A percentile compares a stretch with the other conserved stretches of the same genome.
Evolutionary conservation across 139 green algal species (phyloP).

Genomic region (Auxenochlorella protothecoides): DNA sequence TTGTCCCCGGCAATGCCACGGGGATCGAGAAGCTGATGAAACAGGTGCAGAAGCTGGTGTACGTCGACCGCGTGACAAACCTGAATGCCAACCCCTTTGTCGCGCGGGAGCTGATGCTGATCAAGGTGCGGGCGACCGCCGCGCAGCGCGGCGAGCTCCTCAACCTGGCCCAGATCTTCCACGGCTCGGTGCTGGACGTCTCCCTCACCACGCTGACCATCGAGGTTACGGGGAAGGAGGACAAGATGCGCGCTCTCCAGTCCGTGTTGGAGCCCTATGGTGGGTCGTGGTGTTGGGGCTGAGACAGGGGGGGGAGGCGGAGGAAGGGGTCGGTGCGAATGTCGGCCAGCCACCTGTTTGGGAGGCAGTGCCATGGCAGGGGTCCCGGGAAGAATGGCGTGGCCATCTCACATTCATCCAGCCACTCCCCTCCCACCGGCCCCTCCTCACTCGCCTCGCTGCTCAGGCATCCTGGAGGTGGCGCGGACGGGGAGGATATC

Average conservation of each 20-base stretch:
- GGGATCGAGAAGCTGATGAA: slow-evolving; percentile 79
- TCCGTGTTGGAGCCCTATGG: slow-evolving; percentile 73
- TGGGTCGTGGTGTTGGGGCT: slow-evolving; percentile 2
- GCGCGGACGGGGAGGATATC: slow-evolving; percentile 82
- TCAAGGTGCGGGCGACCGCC: slow-evolving; percentile 77
- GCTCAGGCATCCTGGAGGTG: slow-evolving; percentile 77
- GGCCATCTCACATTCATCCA: too few relatives aligned
- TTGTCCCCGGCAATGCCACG: slow-evolving; percentile 67
- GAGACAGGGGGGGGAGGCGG: neutral
- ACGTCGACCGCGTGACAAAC: slow-evolving; percentile 65
- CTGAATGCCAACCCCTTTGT: slow-evolving; percentile 68
- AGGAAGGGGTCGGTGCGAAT: neutral
- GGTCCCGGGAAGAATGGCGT: too few relatives aligned
- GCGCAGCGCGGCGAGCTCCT: slow-evolving; percentile 68
- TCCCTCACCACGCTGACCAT: slow-evolving; percentile 68
- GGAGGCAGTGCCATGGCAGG: too few relatives aligned
- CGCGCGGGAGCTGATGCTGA: slow-evolving; percentile 85
- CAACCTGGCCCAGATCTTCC: slow-evolving; percentile 85
- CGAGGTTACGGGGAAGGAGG: slow-evolving; percentile 79
- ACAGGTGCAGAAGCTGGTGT: slow-evolving; percentile 85
- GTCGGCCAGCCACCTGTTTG: neutral
- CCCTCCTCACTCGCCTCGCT: neutral
- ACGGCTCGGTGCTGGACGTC: slow-evolving; percentile 70
- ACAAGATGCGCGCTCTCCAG: slow-evolving; percentile 84
- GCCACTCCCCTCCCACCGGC: neutral